A percentile compares a stretch with the other conserved stretches of the same genome.
Conservation (phyloP, 805 yeast species). For the Yarrowia phangngaensis region DNA sequence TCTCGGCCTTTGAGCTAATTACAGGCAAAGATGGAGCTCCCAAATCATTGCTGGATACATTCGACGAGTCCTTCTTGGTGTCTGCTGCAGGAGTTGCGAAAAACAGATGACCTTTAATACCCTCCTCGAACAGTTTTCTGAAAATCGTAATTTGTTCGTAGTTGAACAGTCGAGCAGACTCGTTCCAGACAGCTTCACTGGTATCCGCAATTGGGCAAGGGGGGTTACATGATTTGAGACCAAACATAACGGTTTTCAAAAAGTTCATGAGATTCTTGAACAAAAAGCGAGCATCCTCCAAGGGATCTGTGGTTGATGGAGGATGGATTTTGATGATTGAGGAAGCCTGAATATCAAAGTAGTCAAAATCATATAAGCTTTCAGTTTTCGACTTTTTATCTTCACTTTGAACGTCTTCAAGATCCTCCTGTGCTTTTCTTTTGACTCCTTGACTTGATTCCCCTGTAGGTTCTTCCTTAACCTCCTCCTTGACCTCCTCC, state of each 20-base stretch:
- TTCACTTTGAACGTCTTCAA: background rate
- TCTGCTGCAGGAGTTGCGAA: constrained; percentile 55
- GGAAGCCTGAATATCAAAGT: constrained; percentile 45
- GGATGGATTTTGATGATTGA: constrained; percentile 61
- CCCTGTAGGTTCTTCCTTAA: background rate
- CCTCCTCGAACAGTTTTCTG: constrained; percentile 74
- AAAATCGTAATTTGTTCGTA: constrained; percentile 79
- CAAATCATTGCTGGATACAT: constrained; percentile 34
- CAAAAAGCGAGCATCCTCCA: constrained; percentile 82
- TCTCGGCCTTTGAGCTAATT: constrained; percentile 85
- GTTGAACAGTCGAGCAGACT: constrained; percentile 76
- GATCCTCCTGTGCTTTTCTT: constrained; percentile 6
- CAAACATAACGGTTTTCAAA: constrained; percentile 82
- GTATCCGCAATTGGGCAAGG: constrained; percentile 52
- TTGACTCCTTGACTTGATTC: constrained; percentile 1
- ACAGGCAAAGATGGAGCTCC: constrained; percentile 76
- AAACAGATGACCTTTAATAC: constrained; percentile 72
- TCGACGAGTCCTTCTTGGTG: constrained; percentile 37
- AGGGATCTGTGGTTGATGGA: constrained; percentile 54
- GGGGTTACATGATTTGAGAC: constrained; percentile 84
- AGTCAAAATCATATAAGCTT: constrained; percentile 38
- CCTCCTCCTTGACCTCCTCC: constrained; percentile 3
- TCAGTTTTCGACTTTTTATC: constrained; percentile 4
- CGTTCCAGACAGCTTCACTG: constrained; percentile 67
- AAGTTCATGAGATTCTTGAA: constrained; percentile 88